A percentile compares a stretch with the other conserved stretches of the same genome.
phyloP scores from a whole-genome alignment of 768 basidiomycete genomes.

The Kwoniella pini region DNA sequence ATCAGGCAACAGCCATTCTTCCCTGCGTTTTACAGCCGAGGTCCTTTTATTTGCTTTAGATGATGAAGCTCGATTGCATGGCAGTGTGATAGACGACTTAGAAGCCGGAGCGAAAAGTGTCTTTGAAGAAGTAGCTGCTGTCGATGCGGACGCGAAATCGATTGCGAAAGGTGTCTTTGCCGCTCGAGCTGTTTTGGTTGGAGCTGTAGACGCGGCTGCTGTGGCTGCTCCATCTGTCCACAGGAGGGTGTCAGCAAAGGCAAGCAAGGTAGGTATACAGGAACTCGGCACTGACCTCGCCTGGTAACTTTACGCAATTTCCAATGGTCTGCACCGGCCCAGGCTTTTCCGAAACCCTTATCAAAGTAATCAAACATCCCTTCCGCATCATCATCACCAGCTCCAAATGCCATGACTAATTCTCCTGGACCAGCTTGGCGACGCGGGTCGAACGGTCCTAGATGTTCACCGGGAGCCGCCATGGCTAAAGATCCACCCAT shows the following conservation, averaged over 20 bases:
- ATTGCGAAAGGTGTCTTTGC: conserved; percentile 52
- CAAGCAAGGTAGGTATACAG: not conserved
- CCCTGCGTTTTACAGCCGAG: conserved; percentile 51
- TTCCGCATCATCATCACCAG: conserved; percentile 60
- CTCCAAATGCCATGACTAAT: conserved; percentile 80
- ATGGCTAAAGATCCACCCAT: conserved; percentile 57
- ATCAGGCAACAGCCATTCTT: conserved; percentile 75
- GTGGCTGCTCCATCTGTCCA: conserved; percentile 51
- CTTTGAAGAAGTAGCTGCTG: conserved; percentile 34
- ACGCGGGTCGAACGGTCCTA: conserved; percentile 80
- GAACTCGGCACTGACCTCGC: conserved; percentile 61
- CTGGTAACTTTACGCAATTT: conserved; percentile 80
- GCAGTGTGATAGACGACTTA: conserved; percentile 38
- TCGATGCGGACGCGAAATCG: conserved; percentile 56
- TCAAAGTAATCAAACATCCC: conserved; percentile 86
- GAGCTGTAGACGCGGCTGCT: conserved; percentile 57
- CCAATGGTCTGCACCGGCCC: conserved; percentile 99
- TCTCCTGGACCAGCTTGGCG: conserved; percentile 67
- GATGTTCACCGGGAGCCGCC: conserved; percentile 55
- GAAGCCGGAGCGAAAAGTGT: conserved; percentile 49
- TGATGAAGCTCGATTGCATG: conserved; percentile 13
- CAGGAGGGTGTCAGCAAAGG: not conserved
- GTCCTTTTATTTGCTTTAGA: conserved; percentile 24
- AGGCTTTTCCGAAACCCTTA: conserved; percentile 77
- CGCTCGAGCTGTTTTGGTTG: conserved; percentile 55